These are phyloP conservation scores for Aleurites moluccanus DNA, from an alignment of 441 rosid species.

Conservation along the genomic window DNA sequence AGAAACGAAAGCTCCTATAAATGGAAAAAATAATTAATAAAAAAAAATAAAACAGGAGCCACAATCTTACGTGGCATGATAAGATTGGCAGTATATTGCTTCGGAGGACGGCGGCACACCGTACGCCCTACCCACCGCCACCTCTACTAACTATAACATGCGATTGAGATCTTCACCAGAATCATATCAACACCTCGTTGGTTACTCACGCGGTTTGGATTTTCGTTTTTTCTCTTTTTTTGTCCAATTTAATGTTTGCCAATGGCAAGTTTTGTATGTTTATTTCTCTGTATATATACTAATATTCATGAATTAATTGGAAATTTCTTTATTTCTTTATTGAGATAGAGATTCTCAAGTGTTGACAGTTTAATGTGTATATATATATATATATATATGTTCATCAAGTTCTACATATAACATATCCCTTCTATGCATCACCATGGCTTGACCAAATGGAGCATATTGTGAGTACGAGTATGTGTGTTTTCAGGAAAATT, in stretches of 20 bases:
- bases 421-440: no score
- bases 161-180: background rate
- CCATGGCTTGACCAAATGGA: background rate
- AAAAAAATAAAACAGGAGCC: background rate
- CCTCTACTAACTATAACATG: background rate
- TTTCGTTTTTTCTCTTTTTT: background rate
- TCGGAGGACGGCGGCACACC: background rate
- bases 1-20: background rate
- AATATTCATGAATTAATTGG: no score
- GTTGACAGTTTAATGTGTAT: no score
- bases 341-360: no score
- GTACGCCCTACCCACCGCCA: background rate
- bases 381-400: no score
- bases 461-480: background rate
- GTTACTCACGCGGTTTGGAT: background rate
- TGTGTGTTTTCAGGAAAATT: background rate
- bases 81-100: background rate
- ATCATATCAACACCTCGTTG: background rate
- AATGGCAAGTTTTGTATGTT: no score
- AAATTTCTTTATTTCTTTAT: no score
- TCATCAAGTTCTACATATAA: no score
- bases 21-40: background rate
- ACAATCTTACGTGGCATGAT: background rate
- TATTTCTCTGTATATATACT: no score
- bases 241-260: no score